A percentile compares a stretch with the other conserved stretches of the same genome.
Evolutionary conservation across 306 rosid species (phyloP).

Genomic region (Chamaecrista fasciculata): DNA sequence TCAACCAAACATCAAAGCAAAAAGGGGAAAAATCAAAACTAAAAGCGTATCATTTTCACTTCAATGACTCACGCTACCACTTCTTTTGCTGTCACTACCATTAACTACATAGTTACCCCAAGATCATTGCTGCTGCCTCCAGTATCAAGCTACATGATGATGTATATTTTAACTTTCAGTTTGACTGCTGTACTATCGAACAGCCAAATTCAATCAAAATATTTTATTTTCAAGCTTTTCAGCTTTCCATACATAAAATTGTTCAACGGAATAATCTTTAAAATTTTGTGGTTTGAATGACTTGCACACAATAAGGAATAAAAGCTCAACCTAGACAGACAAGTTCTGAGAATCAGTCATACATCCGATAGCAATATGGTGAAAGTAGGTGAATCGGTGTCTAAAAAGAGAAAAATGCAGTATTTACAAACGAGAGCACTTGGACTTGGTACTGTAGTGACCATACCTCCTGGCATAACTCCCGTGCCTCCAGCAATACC

Average conservation of each 20-base stretch:
- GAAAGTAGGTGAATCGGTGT: background rate
- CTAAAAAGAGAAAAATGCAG: background rate
- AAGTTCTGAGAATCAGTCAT: background rate
- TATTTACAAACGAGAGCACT: conserved; percentile 14
- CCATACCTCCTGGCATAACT: conserved; percentile 95
- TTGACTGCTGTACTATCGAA: conserved; percentile 7
- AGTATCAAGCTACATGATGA: background rate
- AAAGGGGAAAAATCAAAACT: background rate
- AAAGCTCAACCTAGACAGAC: conserved; percentile 5
- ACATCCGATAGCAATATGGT: background rate
- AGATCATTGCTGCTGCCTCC: conserved; percentile 1
- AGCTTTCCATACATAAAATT: background rate
- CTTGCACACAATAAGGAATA: background rate
- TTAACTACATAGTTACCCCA: conserved; percentile 16
- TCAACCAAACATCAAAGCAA: background rate
- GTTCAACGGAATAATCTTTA: background rate
- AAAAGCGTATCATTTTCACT: background rate
- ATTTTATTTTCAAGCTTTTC: background rate
- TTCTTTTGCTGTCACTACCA: conserved; percentile 1
- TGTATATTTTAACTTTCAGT: background rate
- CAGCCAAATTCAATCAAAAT: background rate
- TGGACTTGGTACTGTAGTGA: conserved; percentile 1
- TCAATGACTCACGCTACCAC: background rate
- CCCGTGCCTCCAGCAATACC: conserved; percentile 99
- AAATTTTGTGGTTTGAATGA: background rate